These are phyloP conservation scores for Suaeda aralocaspica DNA, from an alignment of 148 eudicot species.

Conservation along the genomic window DNA sequence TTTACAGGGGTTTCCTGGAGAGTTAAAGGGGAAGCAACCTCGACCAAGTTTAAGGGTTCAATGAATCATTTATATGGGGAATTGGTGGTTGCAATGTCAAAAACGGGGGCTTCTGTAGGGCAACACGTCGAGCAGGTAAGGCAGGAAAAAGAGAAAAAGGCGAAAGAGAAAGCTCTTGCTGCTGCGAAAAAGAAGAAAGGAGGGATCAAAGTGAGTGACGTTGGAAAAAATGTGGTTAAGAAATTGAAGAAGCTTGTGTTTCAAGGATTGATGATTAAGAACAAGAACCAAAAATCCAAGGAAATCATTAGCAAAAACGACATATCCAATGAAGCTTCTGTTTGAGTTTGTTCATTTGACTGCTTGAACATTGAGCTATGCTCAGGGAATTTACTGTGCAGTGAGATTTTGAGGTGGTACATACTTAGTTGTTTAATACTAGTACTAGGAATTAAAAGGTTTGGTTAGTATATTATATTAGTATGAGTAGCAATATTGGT, in stretches of 20 bases:
- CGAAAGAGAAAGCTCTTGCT: not conserved
- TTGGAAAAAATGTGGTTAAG: slow-evolving; percentile 6
- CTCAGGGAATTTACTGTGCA: too few relatives aligned
- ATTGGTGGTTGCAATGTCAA: slow-evolving; percentile 26
- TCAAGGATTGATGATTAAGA: slow-evolving; percentile 4
- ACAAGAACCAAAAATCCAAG: slow-evolving; percentile 17
- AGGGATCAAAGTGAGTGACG: not conserved
- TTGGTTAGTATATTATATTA: slow-evolving; percentile 1
- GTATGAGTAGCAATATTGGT: too few relatives aligned
- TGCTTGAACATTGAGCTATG: too few relatives aligned
- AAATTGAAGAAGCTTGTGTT: slow-evolving; percentile 22
- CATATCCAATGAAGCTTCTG: slow-evolving; percentile 16
- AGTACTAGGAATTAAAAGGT: not conserved
- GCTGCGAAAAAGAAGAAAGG: not conserved
- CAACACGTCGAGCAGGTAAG: slow-evolving; percentile 15
- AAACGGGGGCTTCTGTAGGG: slow-evolving; percentile 28
- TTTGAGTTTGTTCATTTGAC: too few relatives aligned
- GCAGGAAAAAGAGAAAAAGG: slow-evolving; percentile 21
- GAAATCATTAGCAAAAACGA: slow-evolving; percentile 9
- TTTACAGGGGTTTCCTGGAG: not conserved
- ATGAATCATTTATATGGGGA: slow-evolving; percentile 27
- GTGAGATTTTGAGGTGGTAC: slow-evolving; percentile 1
- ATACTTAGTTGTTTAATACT: not conserved
- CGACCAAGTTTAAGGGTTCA: slow-evolving; percentile 23
- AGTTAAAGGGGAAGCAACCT: too few relatives aligned